These are phyloP conservation scores for Spathaspora girioi DNA, from an alignment of 805 yeast species.

Conservation along the genomic window DNA sequence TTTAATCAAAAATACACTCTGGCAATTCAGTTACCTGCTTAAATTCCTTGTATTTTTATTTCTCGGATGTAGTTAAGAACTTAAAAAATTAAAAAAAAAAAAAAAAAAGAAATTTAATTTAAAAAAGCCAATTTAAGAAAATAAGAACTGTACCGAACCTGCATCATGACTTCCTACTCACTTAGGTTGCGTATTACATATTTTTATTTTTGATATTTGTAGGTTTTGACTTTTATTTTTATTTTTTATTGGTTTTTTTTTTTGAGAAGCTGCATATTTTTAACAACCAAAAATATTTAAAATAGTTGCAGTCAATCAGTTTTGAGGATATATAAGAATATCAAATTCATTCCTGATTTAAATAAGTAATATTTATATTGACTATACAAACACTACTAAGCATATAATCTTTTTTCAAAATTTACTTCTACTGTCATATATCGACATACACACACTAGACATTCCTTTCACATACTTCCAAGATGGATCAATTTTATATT, in stretches of 20 bases:
- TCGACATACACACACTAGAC: not conserved
- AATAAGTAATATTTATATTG: not conserved
- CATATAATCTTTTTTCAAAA: not conserved
- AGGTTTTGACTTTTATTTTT: not conserved
- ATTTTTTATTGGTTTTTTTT: not conserved
- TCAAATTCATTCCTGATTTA: not conserved
- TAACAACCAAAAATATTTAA: not conserved
- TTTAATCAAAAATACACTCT: not conserved
- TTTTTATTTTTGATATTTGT: not conserved
- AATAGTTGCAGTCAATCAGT: not conserved
- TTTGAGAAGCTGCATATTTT: not conserved
- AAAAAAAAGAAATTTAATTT: not conserved
- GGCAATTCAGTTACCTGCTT: not conserved
- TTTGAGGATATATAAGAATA: not conserved
- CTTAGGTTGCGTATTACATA: not conserved
- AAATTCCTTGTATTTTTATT: not conserved
- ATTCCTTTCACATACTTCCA: not conserved
- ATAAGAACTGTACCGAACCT: not conserved
- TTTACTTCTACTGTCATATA: not conserved
- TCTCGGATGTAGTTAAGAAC: not conserved
- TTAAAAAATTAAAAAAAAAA: not conserved
- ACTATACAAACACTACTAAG: not conserved
- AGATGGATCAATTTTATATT: slow-evolving; percentile 8
- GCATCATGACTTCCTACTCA: not conserved
- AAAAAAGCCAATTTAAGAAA: not conserved